Conservation (phyloP, 495 filamentous ascomycete genomes). For the Apiosordaria backusii region DNA sequence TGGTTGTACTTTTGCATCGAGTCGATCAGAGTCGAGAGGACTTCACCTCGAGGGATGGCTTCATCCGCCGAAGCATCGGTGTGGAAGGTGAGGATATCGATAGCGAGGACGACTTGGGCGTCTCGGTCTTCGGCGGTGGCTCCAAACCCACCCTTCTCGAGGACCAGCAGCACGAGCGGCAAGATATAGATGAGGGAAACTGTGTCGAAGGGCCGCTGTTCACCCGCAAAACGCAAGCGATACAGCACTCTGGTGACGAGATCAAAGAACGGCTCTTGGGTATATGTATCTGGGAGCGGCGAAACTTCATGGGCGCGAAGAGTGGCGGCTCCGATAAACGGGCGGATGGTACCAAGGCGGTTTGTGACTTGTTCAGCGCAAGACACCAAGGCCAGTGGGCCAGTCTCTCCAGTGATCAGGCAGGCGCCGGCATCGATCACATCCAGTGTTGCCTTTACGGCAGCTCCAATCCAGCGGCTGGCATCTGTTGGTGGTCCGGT, state of each 20-base stretch:
- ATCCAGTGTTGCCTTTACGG: slow-evolving; percentile 64
- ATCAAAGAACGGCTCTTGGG: slow-evolving; percentile 77
- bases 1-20: slow-evolving; percentile 87
- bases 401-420: slow-evolving; percentile 70
- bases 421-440: slow-evolving; percentile 75
- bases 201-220: slow-evolving; percentile 85
- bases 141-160: slow-evolving; percentile 75
- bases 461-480: slow-evolving; percentile 78
- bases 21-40: slow-evolving; percentile 64
- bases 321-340: slow-evolving; percentile 84
- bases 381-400: slow-evolving; percentile 74
- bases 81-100: slow-evolving; percentile 91
- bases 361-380: slow-evolving; percentile 68
- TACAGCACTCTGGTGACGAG: slow-evolving; percentile 88
- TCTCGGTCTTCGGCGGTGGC: slow-evolving; percentile 71
- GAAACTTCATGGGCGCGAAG: slow-evolving; percentile 71
- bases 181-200: slow-evolving; percentile 83
- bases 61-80: slow-evolving; percentile 67
- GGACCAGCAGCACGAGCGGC: slow-evolving; percentile 70
- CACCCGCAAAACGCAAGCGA: slow-evolving; percentile 80
- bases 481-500: slow-evolving; percentile 81
- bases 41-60: slow-evolving; percentile 68
- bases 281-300: slow-evolving; percentile 64
- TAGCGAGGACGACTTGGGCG: slow-evolving; percentile 77
- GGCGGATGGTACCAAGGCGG: slow-evolving; percentile 70